These are phyloP conservation scores for Xylaria sp. DNA, from an alignment of 2,329 filamentous ascomycete species.

Conservation along the genomic window DNA sequence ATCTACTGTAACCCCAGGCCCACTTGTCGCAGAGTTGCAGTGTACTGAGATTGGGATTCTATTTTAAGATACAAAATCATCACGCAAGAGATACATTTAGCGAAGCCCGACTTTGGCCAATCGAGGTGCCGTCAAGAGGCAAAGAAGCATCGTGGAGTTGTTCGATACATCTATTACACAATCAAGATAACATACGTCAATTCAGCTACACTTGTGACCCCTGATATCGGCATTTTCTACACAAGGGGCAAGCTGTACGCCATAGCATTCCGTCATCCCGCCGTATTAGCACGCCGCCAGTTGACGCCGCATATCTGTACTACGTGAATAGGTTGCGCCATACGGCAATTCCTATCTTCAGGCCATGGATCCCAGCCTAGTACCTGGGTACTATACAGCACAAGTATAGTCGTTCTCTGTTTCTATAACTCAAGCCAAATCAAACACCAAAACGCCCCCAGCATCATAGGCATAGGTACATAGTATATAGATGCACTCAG, in stretches of 20 bases:
- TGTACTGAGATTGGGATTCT: conserved; percentile 30
- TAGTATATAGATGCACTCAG: neutral
- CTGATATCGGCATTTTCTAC: neutral
- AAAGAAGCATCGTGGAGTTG: neutral
- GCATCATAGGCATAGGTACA: neutral
- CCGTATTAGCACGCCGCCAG: conserved; percentile 7
- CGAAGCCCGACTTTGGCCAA: conserved; percentile 1
- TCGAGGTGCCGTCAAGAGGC: neutral
- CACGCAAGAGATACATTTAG: neutral
- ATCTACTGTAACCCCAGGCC: conserved; percentile 32
- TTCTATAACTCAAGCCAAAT: neutral
- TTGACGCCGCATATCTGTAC: conserved; percentile 13
- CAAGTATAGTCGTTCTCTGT: neutral
- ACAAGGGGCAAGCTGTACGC: neutral
- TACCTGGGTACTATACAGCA: neutral
- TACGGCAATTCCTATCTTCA: conserved; percentile 20
- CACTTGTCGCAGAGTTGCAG: conserved; percentile 23
- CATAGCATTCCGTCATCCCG: conserved; percentile 18
- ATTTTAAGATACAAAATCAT: conserved; percentile 35
- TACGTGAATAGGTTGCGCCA: conserved; percentile 19
- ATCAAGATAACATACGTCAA: neutral
- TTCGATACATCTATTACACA: neutral
- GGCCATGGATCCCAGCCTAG: neutral
- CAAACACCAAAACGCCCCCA: neutral
- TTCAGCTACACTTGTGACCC: neutral